Conservation (phyloP, 306 rosid species). For the Acacia confusa region DNA sequence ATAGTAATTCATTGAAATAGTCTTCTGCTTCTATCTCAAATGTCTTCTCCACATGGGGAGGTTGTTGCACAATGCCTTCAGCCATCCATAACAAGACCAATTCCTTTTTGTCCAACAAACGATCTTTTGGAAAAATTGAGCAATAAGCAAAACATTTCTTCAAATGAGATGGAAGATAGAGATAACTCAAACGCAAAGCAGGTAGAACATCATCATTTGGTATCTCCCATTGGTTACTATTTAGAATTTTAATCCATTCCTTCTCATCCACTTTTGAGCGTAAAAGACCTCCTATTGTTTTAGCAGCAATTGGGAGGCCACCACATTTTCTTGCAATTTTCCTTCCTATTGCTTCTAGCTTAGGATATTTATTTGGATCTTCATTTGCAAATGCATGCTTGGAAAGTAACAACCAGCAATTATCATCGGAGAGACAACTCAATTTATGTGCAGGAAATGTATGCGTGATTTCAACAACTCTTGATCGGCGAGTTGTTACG, state of each 20-base stretch:
- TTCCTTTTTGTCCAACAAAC: background rate
- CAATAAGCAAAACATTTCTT: too few species aligned
- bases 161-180: too few species aligned
- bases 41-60: background rate
- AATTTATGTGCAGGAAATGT: slow-evolving; percentile 36
- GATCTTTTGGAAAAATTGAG: slow-evolving; percentile 34
- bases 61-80: slow-evolving; percentile 30
- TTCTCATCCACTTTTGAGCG: background rate
- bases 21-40: slow-evolving; percentile 30
- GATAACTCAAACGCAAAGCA: too few species aligned
- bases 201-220: too few species aligned
- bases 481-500: slow-evolving; percentile 41
- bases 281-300: slow-evolving; percentile 22
- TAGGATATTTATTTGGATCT: background rate
- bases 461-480: slow-evolving; percentile 39
- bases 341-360: slow-evolving; percentile 37
- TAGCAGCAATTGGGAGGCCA: slow-evolving; percentile 51
- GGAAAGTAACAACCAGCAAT: slow-evolving; percentile 41
- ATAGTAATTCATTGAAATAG: slow-evolving; percentile 29
- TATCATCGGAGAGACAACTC: slow-evolving; percentile 32
- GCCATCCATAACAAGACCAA: slow-evolving; percentile 44
- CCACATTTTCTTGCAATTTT: slow-evolving; percentile 40
- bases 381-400: slow-evolving; percentile 41
- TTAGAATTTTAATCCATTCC: background rate
- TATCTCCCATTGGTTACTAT: too few species aligned